phyloP scores from a whole-genome alignment of 2,329 filamentous ascomycete genomes.

The Penicillium sp. region DNA sequence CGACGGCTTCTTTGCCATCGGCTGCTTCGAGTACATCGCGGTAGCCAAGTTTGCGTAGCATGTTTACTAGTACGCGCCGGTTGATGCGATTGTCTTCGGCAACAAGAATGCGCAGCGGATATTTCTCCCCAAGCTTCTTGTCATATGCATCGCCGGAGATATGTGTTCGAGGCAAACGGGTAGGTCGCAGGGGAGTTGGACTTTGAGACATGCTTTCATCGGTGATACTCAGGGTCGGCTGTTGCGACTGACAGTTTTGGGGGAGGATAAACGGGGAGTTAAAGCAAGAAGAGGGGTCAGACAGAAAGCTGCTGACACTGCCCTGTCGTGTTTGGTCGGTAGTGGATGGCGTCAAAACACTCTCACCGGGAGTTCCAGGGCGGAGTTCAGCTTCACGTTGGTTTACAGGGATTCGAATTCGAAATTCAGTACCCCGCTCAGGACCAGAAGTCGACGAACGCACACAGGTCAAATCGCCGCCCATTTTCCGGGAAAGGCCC shows the following conservation, averaged over 20 bases:
- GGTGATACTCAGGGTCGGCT: constrained; percentile 29
- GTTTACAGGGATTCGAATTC: constrained; percentile 62
- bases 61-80: constrained; percentile 63
- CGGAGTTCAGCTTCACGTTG: constrained; percentile 46
- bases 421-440: constrained; percentile 64
- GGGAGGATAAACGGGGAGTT: constrained; percentile 25
- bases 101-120: constrained; percentile 66
- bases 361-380: constrained; percentile 49
- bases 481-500: constrained; percentile 65
- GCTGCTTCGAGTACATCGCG: constrained; percentile 62
- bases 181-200: constrained; percentile 22
- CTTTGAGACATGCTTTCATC: constrained; percentile 28
- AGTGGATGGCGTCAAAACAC: constrained; percentile 35
- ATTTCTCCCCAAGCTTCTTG: constrained; percentile 56
- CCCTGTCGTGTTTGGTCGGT: constrained; percentile 22
- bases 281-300: constrained; percentile 18
- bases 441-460: constrained; percentile 62
- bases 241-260: constrained; percentile 29
- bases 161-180: constrained; percentile 26
- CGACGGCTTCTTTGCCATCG: constrained; percentile 66
- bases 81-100: constrained; percentile 74
- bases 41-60: constrained; percentile 67
- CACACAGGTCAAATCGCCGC: constrained; percentile 64
- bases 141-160: constrained; percentile 46
- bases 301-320: constrained; percentile 23